Evolutionary conservation across 495 filamentous ascomycete species (phyloP).

Genomic region (Cairneyella variabilis): DNA sequence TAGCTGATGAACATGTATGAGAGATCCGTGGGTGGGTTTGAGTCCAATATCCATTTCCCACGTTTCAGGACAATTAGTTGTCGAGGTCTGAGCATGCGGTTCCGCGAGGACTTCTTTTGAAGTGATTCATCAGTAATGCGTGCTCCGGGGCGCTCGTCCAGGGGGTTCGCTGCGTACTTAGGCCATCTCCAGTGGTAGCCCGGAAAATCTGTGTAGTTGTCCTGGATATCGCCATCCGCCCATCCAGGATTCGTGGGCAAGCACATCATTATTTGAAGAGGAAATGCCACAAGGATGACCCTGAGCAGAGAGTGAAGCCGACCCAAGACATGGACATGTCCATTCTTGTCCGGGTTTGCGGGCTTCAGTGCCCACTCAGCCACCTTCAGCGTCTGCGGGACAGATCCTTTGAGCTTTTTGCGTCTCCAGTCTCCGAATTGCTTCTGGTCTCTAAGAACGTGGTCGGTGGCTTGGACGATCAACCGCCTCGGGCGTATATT

Average conservation of each 20-base stretch:
- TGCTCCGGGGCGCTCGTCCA: slow-evolving; percentile 8
- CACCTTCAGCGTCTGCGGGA: neutral
- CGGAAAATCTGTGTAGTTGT: slow-evolving; percentile 13
- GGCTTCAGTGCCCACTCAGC: neutral
- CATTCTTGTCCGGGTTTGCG: neutral
- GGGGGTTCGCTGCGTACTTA: slow-evolving; percentile 18
- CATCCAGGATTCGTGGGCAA: neutral
- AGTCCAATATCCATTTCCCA: slow-evolving; percentile 10
- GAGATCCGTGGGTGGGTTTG: neutral
- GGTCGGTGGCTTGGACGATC: slow-evolving; percentile 8
- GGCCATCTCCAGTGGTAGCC: slow-evolving; percentile 15
- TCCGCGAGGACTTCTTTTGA: neutral
- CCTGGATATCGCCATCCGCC: slow-evolving; percentile 1
- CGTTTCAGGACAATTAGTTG: slow-evolving; percentile 8
- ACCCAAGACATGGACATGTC: neutral
- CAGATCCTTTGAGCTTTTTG: neutral
- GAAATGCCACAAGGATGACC: slow-evolving; percentile 2
- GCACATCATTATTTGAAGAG: neutral
- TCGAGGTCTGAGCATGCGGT: slow-evolving; percentile 11
- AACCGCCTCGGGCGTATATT: slow-evolving; percentile 10
- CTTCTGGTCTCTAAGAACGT: slow-evolving; percentile 2
- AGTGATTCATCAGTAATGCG: neutral
- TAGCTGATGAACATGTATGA: slow-evolving; percentile 24
- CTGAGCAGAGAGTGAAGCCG: neutral
- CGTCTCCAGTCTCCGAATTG: slow-evolving; percentile 7